Evolutionary conservation across 2,329 filamentous ascomycete genomes (phyloP).

Genomic region (Tolypocladium sp.): DNA sequence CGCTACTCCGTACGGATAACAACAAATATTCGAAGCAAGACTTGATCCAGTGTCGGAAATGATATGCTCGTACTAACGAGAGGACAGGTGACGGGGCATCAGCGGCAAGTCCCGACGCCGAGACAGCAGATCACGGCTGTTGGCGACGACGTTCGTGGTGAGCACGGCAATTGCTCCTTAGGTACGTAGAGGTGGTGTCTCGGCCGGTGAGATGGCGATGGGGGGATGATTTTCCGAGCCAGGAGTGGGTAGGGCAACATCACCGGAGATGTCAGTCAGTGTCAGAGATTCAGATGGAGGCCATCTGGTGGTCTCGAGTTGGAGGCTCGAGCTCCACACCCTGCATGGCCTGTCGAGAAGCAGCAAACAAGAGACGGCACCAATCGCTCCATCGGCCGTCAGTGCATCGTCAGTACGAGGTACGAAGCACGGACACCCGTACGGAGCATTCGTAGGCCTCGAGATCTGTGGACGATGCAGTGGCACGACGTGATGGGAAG

Average conservation of each 20-base stretch:
- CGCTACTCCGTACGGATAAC: too few relatives aligned
- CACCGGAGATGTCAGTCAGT: neutral
- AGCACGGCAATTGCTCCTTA: neutral
- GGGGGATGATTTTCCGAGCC: neutral
- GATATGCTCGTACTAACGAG: too few relatives aligned
- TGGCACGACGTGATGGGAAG: neutral
- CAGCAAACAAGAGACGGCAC: too few relatives aligned
- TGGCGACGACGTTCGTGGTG: neutral
- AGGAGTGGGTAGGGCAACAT: neutral
- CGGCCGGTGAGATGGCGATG: neutral
- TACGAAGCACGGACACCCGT: too few relatives aligned
- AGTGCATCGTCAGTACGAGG: too few relatives aligned
- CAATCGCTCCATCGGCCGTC: too few relatives aligned
- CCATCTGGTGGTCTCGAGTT: neutral
- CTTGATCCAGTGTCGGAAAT: too few relatives aligned
- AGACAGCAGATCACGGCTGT: neutral
- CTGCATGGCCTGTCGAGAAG: neutral
- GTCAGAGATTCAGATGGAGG: neutral
- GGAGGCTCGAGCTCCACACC: neutral
- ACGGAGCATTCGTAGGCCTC: neutral
- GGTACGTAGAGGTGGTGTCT: neutral
- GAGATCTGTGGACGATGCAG: neutral
- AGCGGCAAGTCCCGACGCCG: neutral
- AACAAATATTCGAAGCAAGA: too few relatives aligned
- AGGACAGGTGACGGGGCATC: too few relatives aligned